Evolutionary conservation across 2,329 filamentous ascomycete species (phyloP), one percentile per base, ranked within the genome.

Genomic region (Claviceps maximensis): DNA sequence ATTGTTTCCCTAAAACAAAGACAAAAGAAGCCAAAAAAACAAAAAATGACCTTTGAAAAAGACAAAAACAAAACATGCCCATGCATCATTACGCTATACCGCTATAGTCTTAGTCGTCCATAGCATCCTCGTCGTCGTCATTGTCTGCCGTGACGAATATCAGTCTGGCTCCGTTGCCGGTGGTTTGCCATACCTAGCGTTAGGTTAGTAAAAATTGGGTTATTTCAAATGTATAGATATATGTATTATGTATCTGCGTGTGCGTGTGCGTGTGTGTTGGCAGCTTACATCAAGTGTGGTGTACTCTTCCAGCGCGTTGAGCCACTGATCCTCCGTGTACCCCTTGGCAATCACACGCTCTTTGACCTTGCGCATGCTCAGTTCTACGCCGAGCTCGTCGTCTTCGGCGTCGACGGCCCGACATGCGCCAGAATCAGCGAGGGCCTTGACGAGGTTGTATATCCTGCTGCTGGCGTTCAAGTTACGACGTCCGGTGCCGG

Each of bases 271-370:
- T 33, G 31, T 33, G 31, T 33, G 31, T 33, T 29, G 29, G 3
- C 29, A 29, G 9, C 90, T 88, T 75, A 97, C 93, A 74, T 95
- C 87, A 56, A 95, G 72, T 59, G 80, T 75, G 2, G 87, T 84
- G 70, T 98, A 97, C 73, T 95, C 91, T 57, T 95, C 85, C 65
- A 98, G 76, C 21, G 90, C 85, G 60, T 80, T 79, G 63, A 87
- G 77, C 72, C 95, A 89, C 69, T 98, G 90, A 69, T 97, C 89
- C 58, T 89, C 85, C 0, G 91, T 98, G 69, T 96, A 98, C 2
- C 93, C 93, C 78, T 95, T 96, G 51, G 90, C 93, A 62, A 97
- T 77, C 31, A 98, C 89, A 59, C 93, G 75, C 69, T 96, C 90
- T 67, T 90, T 82, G 55, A 98, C 88, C 69, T 89, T 86, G 59